These are phyloP conservation scores for Clarireedia monteithiana DNA, from an alignment of 2,329 filamentous ascomycete genomes.

Conservation along the genomic window DNA sequence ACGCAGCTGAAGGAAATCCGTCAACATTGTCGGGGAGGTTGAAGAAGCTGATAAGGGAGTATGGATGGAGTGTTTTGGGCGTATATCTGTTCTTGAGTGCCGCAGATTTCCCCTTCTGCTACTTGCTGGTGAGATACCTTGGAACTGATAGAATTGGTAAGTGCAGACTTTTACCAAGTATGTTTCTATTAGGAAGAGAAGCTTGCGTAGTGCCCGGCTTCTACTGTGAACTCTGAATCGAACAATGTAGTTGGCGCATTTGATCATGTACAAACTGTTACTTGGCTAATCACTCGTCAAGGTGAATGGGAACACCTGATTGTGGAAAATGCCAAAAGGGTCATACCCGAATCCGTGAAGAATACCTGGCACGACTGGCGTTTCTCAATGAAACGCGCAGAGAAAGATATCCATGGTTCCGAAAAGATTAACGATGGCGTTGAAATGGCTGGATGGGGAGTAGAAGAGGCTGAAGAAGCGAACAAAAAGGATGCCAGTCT, in stretches of 20 bases:
- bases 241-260: neutral
- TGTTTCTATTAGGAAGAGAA: neutral
- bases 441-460: slow-evolving; percentile 50
- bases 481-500: slow-evolving; percentile 66
- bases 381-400: slow-evolving; percentile 39
- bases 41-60: slow-evolving; percentile 81
- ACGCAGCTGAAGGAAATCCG: slow-evolving; percentile 13
- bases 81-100: slow-evolving; percentile 80
- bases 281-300: slow-evolving; percentile 23
- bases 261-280: neutral
- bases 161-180: slow-evolving; percentile 23
- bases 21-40: slow-evolving; percentile 35
- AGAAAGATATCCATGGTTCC: slow-evolving; percentile 37
- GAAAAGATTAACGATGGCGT: slow-evolving; percentile 38
- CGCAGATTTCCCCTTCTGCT: slow-evolving; percentile 92
- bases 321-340: slow-evolving; percentile 47
- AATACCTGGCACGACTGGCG: slow-evolving; percentile 44
- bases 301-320: slow-evolving; percentile 60
- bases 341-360: slow-evolving; percentile 54
- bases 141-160: slow-evolving; percentile 81
- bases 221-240: neutral
- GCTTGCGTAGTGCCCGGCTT: neutral
- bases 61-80: slow-evolving; percentile 89
- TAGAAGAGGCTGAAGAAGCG: slow-evolving; percentile 53
- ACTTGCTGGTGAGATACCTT: slow-evolving; percentile 72